Conservation (phyloP, 176 grass and related monocot genomes). For the Carex kokanica region DNA sequence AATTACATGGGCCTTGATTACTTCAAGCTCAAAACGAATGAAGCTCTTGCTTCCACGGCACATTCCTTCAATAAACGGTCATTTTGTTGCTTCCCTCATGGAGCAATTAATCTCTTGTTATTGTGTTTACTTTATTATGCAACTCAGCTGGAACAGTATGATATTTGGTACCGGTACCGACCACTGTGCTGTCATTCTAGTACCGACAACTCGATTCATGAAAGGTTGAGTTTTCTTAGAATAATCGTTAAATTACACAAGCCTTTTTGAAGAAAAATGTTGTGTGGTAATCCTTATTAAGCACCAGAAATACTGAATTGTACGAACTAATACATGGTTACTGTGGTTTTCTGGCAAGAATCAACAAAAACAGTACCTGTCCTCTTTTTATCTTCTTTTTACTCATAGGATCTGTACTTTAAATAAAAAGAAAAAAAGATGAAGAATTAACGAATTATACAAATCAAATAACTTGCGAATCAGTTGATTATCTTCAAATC, state of each 20-base stretch:
- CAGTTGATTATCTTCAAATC: neutral
- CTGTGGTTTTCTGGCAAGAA: too few species aligned
- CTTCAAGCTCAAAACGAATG: neutral
- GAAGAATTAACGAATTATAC: neutral
- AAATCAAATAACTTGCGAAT: neutral
- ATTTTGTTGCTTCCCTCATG: neutral
- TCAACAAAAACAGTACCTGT: too few species aligned
- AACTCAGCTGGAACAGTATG: neutral
- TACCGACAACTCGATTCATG: too few species aligned
- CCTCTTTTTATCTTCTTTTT: too few species aligned
- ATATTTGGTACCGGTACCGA: neutral
- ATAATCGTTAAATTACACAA: too few species aligned
- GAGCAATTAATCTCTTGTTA: neutral
- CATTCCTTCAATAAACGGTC: conserved; percentile 7
- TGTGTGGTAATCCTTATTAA: too few species aligned
- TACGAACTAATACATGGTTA: too few species aligned
- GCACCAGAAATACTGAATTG: too few species aligned
- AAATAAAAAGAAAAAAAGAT: neutral
- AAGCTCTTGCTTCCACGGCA: neutral
- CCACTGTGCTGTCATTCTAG: too few species aligned
- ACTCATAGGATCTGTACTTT: too few species aligned
- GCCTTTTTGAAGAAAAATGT: too few species aligned
- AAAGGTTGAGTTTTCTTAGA: too few species aligned
- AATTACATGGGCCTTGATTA: neutral
- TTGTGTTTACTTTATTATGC: neutral